Base-by-base conservation (phyloP, 208 protist genomes). In the Leishmania martiniquensis region DNA sequence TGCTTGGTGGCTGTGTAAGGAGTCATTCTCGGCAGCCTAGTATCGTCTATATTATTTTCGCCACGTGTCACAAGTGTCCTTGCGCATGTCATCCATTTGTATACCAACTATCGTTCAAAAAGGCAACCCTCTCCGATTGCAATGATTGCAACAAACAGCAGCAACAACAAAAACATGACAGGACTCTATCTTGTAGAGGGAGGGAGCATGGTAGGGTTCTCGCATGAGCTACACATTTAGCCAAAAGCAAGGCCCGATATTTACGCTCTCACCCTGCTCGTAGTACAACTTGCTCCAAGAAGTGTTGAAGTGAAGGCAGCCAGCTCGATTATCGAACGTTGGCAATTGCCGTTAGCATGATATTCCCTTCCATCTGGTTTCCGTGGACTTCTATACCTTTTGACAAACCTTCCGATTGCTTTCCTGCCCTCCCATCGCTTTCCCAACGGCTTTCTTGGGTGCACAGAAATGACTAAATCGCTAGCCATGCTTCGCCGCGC, bases 401-500 rank as follows among this genome's bases (percentile, higher is more conserved):
- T 29, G 15, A 37, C 20, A 51, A 15, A 51, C 65, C n/a, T 47
- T 29, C 12, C 20, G 7, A 49, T 20, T n/a, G 20, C 65, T 51
- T 7, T 51, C 42, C 9, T 51, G n/a, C 65, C 10, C 22, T 72
- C 47, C 68, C n/a, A 6, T 25, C 29, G 20, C 12, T 22, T 9
- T 10, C 17, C n/a, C 13, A 34, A 72, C 45, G 13, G 47, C 10
- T 42, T 72, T 37, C 29, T 29, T 3, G 29, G 32, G 20, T 57
- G 49, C 20, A 29, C 42, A n/a, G 44, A 22, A n/a, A 60, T 51
- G 45, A 37, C 12, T 62, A 60, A 59, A 17, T 39, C 20, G 39
- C 42, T 72, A 22, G 25, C 9, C 3, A 82, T 82, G 77, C 42
- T 82, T 59, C 77, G 77, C 3, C 22, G 45, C 9, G 52, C 62